phyloP scores from a whole-genome alignment of 2,329 filamentous ascomycete genomes.

The Ampelomyces quisqualis region DNA sequence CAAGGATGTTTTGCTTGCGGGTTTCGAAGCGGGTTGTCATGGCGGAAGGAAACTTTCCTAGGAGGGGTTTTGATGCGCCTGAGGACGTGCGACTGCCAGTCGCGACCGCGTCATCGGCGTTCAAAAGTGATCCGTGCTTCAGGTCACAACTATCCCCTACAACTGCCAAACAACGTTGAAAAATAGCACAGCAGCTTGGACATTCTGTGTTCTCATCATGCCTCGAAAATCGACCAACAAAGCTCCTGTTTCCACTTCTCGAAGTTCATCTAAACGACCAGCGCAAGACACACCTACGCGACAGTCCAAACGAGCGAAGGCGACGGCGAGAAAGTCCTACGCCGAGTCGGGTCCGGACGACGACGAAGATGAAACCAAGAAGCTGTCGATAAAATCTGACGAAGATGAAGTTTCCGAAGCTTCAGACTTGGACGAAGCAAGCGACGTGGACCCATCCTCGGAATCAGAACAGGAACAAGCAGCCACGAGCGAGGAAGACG shows the following conservation, averaged over 20 bases:
- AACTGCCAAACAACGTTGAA: slow-evolving; percentile 11
- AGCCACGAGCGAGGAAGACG: slow-evolving; percentile 31
- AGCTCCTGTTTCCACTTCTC: slow-evolving; percentile 14
- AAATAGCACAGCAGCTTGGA: background rate
- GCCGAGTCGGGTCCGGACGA: slow-evolving; percentile 35
- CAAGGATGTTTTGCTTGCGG: slow-evolving; percentile 73
- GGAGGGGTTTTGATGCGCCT: background rate
- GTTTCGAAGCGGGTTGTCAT: slow-evolving; percentile 41
- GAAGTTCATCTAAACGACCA: slow-evolving; percentile 40
- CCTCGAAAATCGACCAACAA: slow-evolving; percentile 30
- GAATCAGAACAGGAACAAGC: slow-evolving; percentile 38
- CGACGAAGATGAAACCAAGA: slow-evolving; percentile 24
- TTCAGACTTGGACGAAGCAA: slow-evolving; percentile 48
- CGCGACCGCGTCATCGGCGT: slow-evolving; percentile 25
- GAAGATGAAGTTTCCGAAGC: slow-evolving; percentile 36
- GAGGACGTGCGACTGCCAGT: no score
- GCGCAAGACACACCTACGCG: slow-evolving; percentile 34
- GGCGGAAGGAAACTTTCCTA: background rate
- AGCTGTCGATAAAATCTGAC: slow-evolving; percentile 27
- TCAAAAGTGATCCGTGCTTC: slow-evolving; percentile 13
- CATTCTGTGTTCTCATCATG: slow-evolving; percentile 21
- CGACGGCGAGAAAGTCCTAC: slow-evolving; percentile 37
- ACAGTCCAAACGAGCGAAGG: slow-evolving; percentile 41
- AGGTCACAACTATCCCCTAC: background rate
- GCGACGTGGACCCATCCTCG: slow-evolving; percentile 29